Evolutionary conservation across 345 rosid species (phyloP).

Genomic region (Eucalyptus sp.): DNA sequence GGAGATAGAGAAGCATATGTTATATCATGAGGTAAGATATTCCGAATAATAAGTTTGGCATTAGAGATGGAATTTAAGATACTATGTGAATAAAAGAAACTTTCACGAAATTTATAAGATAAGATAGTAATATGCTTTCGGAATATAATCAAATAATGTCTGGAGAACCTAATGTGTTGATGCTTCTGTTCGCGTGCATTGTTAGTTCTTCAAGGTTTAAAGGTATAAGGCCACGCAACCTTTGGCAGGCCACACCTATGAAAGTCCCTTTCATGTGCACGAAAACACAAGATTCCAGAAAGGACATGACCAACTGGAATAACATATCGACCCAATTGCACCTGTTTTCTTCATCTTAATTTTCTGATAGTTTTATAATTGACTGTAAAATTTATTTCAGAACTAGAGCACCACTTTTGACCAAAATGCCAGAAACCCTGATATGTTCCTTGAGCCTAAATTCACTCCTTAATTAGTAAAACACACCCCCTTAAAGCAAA

Average conservation of each 20-base stretch:
- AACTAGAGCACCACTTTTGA: neutral
- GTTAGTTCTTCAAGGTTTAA: neutral
- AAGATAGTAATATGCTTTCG: neutral
- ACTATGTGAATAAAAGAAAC: neutral
- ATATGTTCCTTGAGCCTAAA: neutral
- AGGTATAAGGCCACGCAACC: neutral
- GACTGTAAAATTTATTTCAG: neutral
- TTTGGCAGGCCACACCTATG: neutral
- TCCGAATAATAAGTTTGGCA: neutral
- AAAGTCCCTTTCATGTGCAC: neutral
- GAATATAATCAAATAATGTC: neutral
- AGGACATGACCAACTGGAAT: neutral
- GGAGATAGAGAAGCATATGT: neutral
- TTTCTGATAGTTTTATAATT: neutral
- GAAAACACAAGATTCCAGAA: neutral
- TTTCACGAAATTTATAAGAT: neutral
- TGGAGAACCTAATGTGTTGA: neutral
- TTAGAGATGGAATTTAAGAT: neutral
- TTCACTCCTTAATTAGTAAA: neutral
- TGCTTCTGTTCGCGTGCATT: neutral
- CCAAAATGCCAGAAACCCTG: neutral
- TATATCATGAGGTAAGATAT: neutral
- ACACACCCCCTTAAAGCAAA: neutral
- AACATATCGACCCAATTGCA: neutral
- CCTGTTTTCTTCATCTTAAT: neutral